Conservation (phyloP, 768 basidiomycete genomes). For the Lactarius evosmus region DNA sequence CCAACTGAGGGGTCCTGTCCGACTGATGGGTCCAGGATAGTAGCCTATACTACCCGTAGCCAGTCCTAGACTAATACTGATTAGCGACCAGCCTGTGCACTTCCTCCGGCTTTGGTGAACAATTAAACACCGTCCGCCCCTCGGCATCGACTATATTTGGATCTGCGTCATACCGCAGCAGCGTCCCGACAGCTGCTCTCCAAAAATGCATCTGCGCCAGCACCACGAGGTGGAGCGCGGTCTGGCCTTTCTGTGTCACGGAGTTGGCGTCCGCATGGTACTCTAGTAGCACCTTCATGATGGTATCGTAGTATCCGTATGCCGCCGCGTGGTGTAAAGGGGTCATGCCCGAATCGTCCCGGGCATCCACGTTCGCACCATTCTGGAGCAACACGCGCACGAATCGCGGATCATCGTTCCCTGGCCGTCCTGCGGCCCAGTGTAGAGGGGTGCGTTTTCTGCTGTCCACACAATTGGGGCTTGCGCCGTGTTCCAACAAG, state of each 20-base stretch:
- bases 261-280: background rate
- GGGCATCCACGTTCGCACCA: conserved; percentile 1
- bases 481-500: conserved; percentile 5
- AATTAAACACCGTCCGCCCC: background rate
- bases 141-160: conserved; percentile 1
- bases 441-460: background rate
- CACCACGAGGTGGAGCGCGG: background rate
- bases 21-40: too few relatives aligned
- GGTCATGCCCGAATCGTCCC: conserved; percentile 10
- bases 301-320: background rate
- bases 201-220: background rate
- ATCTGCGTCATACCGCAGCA: conserved; percentile 8
- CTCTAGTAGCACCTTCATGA: background rate
- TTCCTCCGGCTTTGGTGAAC: background rate
- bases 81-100: background rate
- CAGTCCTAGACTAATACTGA: background rate
- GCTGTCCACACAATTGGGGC: background rate
- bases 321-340: conserved; percentile 1
- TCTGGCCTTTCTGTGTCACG: background rate
- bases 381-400: conserved; percentile 1
- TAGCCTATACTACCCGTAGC: background rate
- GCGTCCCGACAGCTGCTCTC: background rate
- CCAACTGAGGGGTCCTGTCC: too few relatives aligned
- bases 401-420: background rate
- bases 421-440: background rate